Conservation (phyloP, 345 rosid genomes). For the Eucalyptus curtisii region DNA sequence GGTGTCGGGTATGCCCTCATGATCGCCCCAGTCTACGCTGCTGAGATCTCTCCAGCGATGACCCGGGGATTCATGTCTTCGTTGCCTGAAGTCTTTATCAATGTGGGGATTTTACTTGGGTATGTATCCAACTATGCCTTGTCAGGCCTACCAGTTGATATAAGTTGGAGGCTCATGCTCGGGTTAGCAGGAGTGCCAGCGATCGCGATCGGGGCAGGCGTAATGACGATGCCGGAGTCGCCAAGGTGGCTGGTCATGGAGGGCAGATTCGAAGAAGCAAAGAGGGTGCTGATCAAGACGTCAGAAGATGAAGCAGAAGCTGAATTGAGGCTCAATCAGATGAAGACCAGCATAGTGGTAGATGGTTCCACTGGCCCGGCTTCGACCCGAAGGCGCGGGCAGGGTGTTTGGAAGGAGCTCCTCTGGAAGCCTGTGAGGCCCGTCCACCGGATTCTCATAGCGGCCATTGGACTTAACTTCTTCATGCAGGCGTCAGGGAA, state of each 20-base stretch:
- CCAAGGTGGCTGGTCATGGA: background rate
- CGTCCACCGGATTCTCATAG: conserved; percentile 34
- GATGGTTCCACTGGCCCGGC: background rate
- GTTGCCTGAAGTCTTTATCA: background rate
- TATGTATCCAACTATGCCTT: background rate
- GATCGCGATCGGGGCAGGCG: background rate
- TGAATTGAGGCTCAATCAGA: conserved; percentile 29
- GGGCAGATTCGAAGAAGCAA: background rate
- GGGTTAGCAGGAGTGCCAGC: background rate
- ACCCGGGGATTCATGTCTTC: background rate
- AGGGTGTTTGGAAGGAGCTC: background rate
- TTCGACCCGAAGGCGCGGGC: background rate
- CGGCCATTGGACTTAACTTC: conserved; percentile 47
- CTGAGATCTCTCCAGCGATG: background rate
- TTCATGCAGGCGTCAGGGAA: conserved; percentile 60
- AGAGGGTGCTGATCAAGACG: background rate
- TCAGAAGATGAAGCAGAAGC: conserved; percentile 18
- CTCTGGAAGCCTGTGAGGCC: conserved; percentile 2
- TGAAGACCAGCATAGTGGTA: background rate
- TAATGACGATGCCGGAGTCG: background rate
- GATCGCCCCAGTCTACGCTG: background rate
- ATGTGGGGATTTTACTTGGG: background rate
- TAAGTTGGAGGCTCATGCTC: background rate
- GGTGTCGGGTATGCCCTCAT: background rate
- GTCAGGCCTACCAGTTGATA: background rate